These are phyloP conservation scores for Tricholoma bakamatsutake DNA, from an alignment of 768 basidiomycete genomes.

Conservation along the genomic window DNA sequence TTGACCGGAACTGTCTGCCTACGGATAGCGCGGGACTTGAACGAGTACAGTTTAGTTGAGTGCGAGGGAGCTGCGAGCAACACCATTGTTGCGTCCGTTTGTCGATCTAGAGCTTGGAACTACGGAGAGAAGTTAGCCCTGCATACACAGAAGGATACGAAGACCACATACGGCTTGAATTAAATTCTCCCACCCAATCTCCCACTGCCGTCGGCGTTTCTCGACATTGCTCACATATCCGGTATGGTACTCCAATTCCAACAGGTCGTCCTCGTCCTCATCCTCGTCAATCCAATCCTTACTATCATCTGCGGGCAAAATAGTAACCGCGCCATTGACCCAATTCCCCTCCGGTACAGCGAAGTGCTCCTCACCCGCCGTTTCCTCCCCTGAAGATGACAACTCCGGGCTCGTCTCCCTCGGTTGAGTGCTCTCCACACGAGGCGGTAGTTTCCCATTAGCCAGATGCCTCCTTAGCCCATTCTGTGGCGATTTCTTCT, in stretches of 20 bases:
- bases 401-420: slow-evolving; percentile 77
- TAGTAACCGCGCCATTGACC: slow-evolving; percentile 23
- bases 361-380: slow-evolving; percentile 57
- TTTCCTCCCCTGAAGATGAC: slow-evolving; percentile 73
- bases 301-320: slow-evolving; percentile 34
- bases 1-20: slow-evolving; percentile 42
- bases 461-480: slow-evolving; percentile 21
- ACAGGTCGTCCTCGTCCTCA: slow-evolving; percentile 61
- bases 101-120: slow-evolving; percentile 76
- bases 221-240: slow-evolving; percentile 59
- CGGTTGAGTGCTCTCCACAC: slow-evolving; percentile 80
- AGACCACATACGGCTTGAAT: slow-evolving; percentile 55
- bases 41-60: slow-evolving; percentile 54
- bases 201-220: slow-evolving; percentile 68
- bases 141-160: not conserved
- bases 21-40: slow-evolving; percentile 66
- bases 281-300: slow-evolving; percentile 74
- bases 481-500: slow-evolving; percentile 24
- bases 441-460: slow-evolving; percentile 57
- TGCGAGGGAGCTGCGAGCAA: slow-evolving; percentile 73
- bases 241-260: slow-evolving; percentile 76
- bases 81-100: slow-evolving; percentile 75
- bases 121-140: slow-evolving; percentile 19
- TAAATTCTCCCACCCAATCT: slow-evolving; percentile 68
- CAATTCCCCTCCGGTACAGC: slow-evolving; percentile 32